phyloP scores from a whole-genome alignment of 2,329 filamentous ascomycete genomes.

The Venturia pyrina region DNA sequence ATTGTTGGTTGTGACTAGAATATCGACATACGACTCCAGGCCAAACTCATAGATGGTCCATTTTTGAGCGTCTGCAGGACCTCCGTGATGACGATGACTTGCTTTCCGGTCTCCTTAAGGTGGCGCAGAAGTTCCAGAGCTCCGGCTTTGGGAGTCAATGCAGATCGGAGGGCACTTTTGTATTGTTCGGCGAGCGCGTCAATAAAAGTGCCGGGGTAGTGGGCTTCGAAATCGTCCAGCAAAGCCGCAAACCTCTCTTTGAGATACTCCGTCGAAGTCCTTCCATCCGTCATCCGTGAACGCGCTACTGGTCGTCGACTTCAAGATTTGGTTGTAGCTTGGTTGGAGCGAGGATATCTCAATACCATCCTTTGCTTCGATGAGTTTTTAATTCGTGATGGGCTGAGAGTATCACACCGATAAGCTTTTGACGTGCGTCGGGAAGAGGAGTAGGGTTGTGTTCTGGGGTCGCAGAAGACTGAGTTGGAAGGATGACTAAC shows the following conservation, averaged over 20 bases:
- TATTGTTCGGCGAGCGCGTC: slow-evolving; percentile 21
- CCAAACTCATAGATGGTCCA: slow-evolving; percentile 31
- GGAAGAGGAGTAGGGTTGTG: too few relatives aligned
- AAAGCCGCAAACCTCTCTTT: slow-evolving; percentile 29
- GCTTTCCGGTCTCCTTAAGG: slow-evolving; percentile 28
- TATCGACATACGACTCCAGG: slow-evolving; percentile 20
- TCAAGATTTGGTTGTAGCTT: slow-evolving; percentile 27
- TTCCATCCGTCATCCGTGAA: slow-evolving; percentile 39
- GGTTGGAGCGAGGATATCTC: slow-evolving; percentile 15
- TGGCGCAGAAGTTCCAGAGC: slow-evolving; percentile 25
- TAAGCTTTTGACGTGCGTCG: too few relatives aligned
- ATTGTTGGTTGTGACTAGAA: slow-evolving; percentile 26
- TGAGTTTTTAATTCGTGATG: background rate
- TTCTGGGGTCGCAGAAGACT: too few relatives aligned
- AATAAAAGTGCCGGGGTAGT: slow-evolving; percentile 16
- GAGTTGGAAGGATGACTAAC: too few relatives aligned
- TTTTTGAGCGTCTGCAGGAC: slow-evolving; percentile 38
- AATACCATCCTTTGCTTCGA: too few relatives aligned
- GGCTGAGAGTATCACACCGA: too few relatives aligned
- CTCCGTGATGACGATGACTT: slow-evolving; percentile 37
- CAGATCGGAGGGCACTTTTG: slow-evolving; percentile 20
- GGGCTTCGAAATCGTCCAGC: slow-evolving; percentile 20
- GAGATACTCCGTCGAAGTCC: slow-evolving; percentile 34
- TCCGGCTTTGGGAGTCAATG: slow-evolving; percentile 29
- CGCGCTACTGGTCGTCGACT: slow-evolving; percentile 26